Evolutionary conservation across 148 eudicot genomes (phyloP).

Genomic region (Persicaria tinctoria): DNA sequence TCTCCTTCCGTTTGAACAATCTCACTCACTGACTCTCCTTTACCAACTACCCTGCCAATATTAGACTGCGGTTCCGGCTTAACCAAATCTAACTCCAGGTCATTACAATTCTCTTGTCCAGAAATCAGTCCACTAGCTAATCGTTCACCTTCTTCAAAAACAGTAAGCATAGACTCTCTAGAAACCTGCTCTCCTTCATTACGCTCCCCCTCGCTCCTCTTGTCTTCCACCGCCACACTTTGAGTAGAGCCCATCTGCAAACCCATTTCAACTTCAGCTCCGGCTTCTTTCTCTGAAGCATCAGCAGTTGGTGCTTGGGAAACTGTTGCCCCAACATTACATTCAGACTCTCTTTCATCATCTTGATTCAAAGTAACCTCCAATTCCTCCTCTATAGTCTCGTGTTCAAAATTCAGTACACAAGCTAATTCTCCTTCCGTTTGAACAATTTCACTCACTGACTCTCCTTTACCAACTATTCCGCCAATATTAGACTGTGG

Average conservation of each 20-base stretch:
- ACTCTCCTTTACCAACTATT: background rate
- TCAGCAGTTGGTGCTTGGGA: slow-evolving; percentile 1
- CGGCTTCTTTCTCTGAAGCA: slow-evolving; percentile 9
- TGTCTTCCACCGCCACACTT: slow-evolving; percentile 14
- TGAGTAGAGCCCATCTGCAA: slow-evolving; percentile 24
- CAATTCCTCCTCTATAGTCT: background rate
- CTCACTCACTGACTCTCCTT: background rate
- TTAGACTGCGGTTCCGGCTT: no score
- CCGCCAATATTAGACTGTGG: no score
- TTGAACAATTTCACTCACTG: no score
- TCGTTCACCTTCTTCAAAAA: background rate
- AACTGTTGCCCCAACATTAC: no score
- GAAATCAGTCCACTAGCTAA: background rate
- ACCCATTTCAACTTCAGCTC: slow-evolving; percentile 23
- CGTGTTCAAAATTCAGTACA: no score
- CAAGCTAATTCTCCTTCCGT: no score
- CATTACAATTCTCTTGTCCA: background rate
- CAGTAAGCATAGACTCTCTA: background rate
- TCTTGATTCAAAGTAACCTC: no score
- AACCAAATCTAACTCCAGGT: no score
- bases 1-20: no score
- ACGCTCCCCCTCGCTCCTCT: background rate
- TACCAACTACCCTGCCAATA: no score
- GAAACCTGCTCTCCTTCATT: slow-evolving; percentile 16
- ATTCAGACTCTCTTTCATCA: no score